Evolutionary conservation across 2,329 filamentous ascomycete species (phyloP).

Genomic region (Ophiobolus disseminans): DNA sequence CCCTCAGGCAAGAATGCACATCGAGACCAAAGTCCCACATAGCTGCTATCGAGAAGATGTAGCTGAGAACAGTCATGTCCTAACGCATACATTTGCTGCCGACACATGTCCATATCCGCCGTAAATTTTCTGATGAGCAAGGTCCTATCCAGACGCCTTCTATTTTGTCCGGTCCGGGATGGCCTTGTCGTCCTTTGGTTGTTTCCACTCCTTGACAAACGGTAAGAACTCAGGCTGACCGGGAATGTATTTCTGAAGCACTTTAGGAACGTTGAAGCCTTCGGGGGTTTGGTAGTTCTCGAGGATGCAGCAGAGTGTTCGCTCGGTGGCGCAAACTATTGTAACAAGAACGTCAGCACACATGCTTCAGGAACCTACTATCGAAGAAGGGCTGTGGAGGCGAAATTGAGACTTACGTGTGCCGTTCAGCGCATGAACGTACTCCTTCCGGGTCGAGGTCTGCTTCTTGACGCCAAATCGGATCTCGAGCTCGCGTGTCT

Average conservation of each 20-base stretch:
- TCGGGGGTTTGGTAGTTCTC: slow-evolving; percentile 97
- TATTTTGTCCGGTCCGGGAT: slow-evolving; percentile 34
- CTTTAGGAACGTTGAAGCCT: slow-evolving; percentile 54
- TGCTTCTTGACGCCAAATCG: slow-evolving; percentile 87
- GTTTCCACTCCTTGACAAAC: slow-evolving; percentile 74
- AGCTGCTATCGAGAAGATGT: too few relatives aligned
- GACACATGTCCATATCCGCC: too few relatives aligned
- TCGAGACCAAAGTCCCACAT: too few relatives aligned
- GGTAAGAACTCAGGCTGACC: slow-evolving; percentile 89
- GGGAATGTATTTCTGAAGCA: slow-evolving; percentile 72
- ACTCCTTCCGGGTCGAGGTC: slow-evolving; percentile 78
- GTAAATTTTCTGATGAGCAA: too few relatives aligned
- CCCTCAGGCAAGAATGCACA: too few relatives aligned
- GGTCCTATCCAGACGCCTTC: too few relatives aligned
- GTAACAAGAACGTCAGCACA: slow-evolving; percentile 39
- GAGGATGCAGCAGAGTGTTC: slow-evolving; percentile 90
- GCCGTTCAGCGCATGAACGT: slow-evolving; percentile 91
- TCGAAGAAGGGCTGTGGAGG: neutral
- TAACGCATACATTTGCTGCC: too few relatives aligned
- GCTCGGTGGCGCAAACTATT: slow-evolving; percentile 81
- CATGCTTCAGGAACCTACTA: neutral
- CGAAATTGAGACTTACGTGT: slow-evolving; percentile 51
- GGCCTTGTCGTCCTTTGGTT: slow-evolving; percentile 37
- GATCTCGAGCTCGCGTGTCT: slow-evolving; percentile 92
- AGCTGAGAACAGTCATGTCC: too few relatives aligned